These are phyloP conservation scores for Thamnidium elegans DNA, from an alignment of 192 early-diverging fungal genomes.

Conservation along the genomic window DNA sequence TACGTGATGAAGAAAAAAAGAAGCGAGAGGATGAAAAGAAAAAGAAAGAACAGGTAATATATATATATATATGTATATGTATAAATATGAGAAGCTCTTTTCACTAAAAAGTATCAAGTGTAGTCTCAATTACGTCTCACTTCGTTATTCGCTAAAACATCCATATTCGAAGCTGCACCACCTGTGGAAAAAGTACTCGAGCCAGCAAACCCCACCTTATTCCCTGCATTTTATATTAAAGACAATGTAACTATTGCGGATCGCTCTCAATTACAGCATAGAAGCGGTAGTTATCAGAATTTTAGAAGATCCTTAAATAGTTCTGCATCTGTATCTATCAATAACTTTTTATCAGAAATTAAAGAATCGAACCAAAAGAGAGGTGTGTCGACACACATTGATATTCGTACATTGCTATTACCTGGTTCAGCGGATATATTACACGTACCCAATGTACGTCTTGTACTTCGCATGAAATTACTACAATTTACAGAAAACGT, in stretches of 20 bases:
- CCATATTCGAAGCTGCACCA: conserved; percentile 29
- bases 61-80: not conserved
- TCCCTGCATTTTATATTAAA: conserved; percentile 63
- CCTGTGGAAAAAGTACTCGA: not conserved
- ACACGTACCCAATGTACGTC: conserved; percentile 28
- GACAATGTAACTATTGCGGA: conserved; percentile 38
- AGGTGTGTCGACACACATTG: conserved; percentile 20
- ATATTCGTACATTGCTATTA: conserved; percentile 33
- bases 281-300: not conserved
- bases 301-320: not conserved
- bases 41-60: conserved; percentile 21
- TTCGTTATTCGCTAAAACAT: conserved; percentile 34
- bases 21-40: conserved; percentile 40
- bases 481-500: conserved; percentile 69
- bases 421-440: conserved; percentile 32
- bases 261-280: conserved; percentile 36
- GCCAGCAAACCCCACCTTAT: conserved; percentile 29
- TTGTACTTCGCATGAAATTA: conserved; percentile 53
- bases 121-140: conserved; percentile 29
- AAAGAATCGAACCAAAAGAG: conserved; percentile 3
- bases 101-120: not conserved
- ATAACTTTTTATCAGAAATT: not conserved
- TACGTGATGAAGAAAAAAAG: conserved; percentile 35
- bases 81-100: conserved; percentile 15
- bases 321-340: too few species aligned